Conservation (phyloP, 192 early-diverging fungal species). For the Piromyces finnis region DNA sequence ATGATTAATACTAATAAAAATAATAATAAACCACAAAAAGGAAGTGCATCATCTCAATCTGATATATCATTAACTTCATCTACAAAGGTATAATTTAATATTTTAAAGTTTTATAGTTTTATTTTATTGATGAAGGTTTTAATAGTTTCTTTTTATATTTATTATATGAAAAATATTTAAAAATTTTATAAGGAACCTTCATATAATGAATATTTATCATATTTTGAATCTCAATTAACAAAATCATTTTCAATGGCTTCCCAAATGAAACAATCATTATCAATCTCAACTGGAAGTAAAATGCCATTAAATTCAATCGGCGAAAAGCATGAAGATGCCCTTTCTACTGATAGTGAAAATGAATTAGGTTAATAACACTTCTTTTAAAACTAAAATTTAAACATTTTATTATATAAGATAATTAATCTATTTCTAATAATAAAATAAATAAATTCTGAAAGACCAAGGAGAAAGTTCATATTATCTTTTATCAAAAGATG, state of each 20-base stretch:
- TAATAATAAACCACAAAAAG: not conserved
- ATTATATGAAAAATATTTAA: too few species aligned
- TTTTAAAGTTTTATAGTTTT: too few species aligned
- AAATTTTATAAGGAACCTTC: not conserved
- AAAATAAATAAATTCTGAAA: too few species aligned
- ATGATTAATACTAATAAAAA: conserved; percentile 2
- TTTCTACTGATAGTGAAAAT: not conserved
- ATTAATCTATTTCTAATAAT: too few species aligned
- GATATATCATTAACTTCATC: not conserved
- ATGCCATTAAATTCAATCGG: not conserved
- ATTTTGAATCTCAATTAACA: not conserved
- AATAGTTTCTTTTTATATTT: too few species aligned
- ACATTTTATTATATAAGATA: too few species aligned
- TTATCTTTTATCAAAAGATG: not conserved
- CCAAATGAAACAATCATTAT: not conserved
- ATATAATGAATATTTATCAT: not conserved
- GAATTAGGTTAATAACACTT: not conserved
- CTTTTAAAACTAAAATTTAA: too few species aligned
- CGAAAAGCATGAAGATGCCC: not conserved
- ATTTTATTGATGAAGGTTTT: too few species aligned
- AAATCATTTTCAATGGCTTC: not conserved
- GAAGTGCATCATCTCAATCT: not conserved
- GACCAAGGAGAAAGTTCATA: too few species aligned
- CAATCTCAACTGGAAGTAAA: not conserved
- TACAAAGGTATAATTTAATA: not conserved